A percentile compares a stretch with the other conserved stretches of the same genome.
These are phyloP conservation scores for Tranzscheliella williamsii DNA, from an alignment of 1,284 basidiomycete species.

Conservation along the genomic window DNA sequence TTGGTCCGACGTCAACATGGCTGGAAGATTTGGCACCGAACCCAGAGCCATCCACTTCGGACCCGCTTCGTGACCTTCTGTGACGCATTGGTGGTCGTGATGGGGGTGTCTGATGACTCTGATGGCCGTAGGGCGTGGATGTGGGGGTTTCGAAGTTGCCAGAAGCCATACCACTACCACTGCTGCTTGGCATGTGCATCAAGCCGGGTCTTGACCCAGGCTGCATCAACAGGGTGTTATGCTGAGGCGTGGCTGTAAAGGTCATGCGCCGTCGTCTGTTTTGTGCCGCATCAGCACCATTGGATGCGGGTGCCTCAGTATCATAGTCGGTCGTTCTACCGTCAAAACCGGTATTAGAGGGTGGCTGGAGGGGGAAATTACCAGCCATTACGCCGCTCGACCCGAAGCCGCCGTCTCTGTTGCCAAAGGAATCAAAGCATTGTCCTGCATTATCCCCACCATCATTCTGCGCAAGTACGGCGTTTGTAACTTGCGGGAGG, in stretches of 20 bases:
- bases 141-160: conserved; percentile 14
- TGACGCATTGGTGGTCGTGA: conserved; percentile 26
- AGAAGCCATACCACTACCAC: conserved; percentile 15
- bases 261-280: conserved; percentile 41
- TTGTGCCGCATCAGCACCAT: conserved; percentile 23
- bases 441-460: conserved; percentile 1
- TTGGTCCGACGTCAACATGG: conserved; percentile 15
- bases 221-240: conserved; percentile 8
- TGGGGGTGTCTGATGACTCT: neutral
- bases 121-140: too few relatives aligned
- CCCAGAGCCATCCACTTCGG: conserved; percentile 13
- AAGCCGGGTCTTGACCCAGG: conserved; percentile 8
- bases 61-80: conserved; percentile 26
- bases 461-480: conserved; percentile 17
- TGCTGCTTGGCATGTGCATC: conserved; percentile 22
- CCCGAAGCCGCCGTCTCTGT: neutral
- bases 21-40: conserved; percentile 15
- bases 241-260: conserved; percentile 22
- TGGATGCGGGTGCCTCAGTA: conserved; percentile 15
- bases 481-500: too few relatives aligned
- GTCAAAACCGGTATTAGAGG: conserved; percentile 9
- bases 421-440: neutral
- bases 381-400: neutral
- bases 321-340: conserved; percentile 23
- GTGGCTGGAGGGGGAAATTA: conserved; percentile 14